These are phyloP conservation scores for Graphilbum ipis-grandicollis DNA, from an alignment of 2,329 filamentous ascomycete genomes.

Conservation along the genomic window DNA sequence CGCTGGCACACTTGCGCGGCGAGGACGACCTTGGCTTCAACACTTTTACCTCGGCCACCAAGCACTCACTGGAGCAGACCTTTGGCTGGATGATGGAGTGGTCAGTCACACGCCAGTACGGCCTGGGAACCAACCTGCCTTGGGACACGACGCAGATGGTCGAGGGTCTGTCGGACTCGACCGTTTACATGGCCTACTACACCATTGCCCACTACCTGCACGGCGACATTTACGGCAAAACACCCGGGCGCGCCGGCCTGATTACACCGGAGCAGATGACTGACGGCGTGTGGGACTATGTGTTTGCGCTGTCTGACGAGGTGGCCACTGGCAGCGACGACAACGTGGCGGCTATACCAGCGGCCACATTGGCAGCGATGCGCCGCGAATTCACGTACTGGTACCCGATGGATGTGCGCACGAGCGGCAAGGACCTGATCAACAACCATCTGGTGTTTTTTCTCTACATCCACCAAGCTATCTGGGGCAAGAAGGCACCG, in stretches of 20 bases:
- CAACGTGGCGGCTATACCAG: not conserved
- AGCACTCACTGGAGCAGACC: conserved; percentile 67
- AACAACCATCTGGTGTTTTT: conserved; percentile 92
- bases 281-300: conserved; percentile 91
- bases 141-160: conserved; percentile 88
- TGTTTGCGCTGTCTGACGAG: conserved; percentile 42
- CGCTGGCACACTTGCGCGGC: not conserved
- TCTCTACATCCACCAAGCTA: conserved; percentile 80
- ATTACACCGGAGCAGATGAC: conserved; percentile 76
- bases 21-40: conserved; percentile 46
- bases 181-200: conserved; percentile 80
- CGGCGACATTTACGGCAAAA: conserved; percentile 61
- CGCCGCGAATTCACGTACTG: conserved; percentile 91
- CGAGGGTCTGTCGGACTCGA: conserved; percentile 75
- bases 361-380: conserved; percentile 57
- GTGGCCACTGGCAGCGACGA: not conserved
- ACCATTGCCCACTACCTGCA: conserved; percentile 52
- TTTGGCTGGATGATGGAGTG: conserved; percentile 89
- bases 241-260: conserved; percentile 32
- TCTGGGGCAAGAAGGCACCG: conserved; percentile 53
- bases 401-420: conserved; percentile 79
- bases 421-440: conserved; percentile 84
- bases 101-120: conserved; percentile 85
- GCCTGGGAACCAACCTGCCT: conserved; percentile 82
- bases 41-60: conserved; percentile 62